A percentile compares a stretch with the other conserved stretches of the same genome.
Evolutionary conservation across 2,329 filamentous ascomycete genomes (phyloP).

Genomic region (Venturia oleaginea): DNA sequence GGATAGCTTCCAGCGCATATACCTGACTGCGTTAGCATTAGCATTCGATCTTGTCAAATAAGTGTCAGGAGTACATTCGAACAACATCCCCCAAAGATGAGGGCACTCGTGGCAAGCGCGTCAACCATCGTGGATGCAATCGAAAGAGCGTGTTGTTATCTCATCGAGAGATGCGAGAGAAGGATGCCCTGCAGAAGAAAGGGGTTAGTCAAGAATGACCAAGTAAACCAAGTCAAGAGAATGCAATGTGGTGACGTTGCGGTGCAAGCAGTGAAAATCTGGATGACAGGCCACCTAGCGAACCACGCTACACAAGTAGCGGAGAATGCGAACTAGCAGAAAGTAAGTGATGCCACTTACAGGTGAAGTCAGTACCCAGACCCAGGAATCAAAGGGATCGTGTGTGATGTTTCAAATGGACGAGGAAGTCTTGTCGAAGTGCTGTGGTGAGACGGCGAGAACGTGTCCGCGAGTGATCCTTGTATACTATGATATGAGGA

Average conservation of each 20-base stretch:
- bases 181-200: background rate
- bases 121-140: conserved; percentile 18
- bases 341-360: background rate
- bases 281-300: background rate
- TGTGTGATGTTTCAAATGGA: background rate
- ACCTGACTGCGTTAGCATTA: conserved; percentile 45
- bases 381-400: background rate
- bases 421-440: background rate
- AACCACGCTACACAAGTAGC: background rate
- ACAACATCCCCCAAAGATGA: conserved; percentile 95
- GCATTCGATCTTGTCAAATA: background rate
- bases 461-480: background rate
- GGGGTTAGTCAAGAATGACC: background rate
- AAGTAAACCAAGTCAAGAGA: background rate
- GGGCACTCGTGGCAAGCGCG: conserved; percentile 52
- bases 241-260: background rate
- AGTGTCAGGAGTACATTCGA: conserved; percentile 63
- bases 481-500: background rate
- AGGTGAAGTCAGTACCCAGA: background rate
- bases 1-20: conserved; percentile 90
- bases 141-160: conserved; percentile 3
- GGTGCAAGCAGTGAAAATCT: background rate
- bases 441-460: background rate
- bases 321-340: background rate
- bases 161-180: background rate